These are phyloP conservation scores for Ceratocystis cubensis DNA, from an alignment of 2,329 filamentous ascomycete species.

Conservation along the genomic window DNA sequence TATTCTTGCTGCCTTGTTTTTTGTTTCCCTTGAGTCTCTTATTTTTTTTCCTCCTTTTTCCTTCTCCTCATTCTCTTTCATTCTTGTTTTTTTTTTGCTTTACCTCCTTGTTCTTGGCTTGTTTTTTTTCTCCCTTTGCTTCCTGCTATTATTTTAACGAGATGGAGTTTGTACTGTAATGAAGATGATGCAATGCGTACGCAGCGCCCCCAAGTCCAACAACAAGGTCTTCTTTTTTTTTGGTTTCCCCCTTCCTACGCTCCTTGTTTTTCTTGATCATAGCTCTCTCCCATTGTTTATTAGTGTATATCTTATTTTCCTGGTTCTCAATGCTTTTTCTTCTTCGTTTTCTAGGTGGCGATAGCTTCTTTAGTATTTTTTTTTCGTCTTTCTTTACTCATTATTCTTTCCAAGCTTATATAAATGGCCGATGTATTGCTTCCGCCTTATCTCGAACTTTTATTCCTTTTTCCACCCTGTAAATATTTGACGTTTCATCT, in stretches of 20 bases:
- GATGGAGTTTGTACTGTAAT: constrained; percentile 3
- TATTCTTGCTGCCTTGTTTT: background rate
- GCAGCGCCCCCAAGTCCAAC: too few species aligned
- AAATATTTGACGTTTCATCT: background rate
- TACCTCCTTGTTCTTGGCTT: too few species aligned
- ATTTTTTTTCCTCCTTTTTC: background rate
- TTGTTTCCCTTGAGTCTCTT: background rate
- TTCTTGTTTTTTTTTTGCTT: constrained; percentile 19
- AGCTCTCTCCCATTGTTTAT: too few species aligned
- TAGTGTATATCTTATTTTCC: too few species aligned
- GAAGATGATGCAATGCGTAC: background rate
- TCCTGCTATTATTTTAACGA: constrained; percentile 16
- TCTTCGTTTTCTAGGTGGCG: too few species aligned
- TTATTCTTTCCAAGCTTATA: too few species aligned
- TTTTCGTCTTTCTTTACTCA: too few species aligned
- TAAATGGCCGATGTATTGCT: background rate
- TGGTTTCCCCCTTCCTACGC: background rate
- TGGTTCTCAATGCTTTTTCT: too few species aligned
- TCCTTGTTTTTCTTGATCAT: too few species aligned
- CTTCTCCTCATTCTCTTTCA: constrained; percentile 5
- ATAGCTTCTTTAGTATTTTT: too few species aligned
- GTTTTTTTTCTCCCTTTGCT: constrained; percentile 14
- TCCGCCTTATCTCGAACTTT: background rate
- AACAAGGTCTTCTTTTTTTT: background rate
- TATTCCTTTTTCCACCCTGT: background rate